These are phyloP conservation scores for Niebla homalea DNA, from an alignment of 495 filamentous ascomycete species.

Conservation along the genomic window DNA sequence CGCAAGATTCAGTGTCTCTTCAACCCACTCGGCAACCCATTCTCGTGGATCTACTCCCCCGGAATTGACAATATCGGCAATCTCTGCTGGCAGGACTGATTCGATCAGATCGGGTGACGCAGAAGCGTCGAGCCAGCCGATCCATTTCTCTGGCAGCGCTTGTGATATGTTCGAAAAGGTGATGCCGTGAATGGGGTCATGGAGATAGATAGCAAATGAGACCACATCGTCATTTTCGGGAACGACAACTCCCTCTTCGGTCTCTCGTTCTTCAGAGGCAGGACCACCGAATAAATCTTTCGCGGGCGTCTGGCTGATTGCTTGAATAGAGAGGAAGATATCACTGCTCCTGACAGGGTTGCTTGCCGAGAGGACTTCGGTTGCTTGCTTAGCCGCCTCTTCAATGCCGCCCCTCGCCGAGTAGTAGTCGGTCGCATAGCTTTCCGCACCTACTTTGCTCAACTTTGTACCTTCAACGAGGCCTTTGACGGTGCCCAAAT, in stretches of 20 bases:
- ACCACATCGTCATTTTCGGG: constrained; percentile 35
- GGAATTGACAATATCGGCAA: constrained; percentile 70
- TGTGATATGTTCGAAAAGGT: constrained; percentile 77
- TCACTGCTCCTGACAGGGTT: constrained; percentile 88
- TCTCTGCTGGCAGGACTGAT: constrained; percentile 59
- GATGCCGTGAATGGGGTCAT: constrained; percentile 88
- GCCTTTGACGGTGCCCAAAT: constrained; percentile 67
- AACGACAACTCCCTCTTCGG: constrained; percentile 38
- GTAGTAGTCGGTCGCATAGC: constrained; percentile 74
- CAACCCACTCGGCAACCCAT: constrained; percentile 95
- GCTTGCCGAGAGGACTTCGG: constrained; percentile 57
- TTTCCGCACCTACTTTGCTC: constrained; percentile 72
- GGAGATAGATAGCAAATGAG: constrained; percentile 80
- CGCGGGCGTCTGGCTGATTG: constrained; percentile 50
- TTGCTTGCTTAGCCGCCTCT: constrained; percentile 61
- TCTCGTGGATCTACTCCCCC: constrained; percentile 91
- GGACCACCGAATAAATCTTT: constrained; percentile 53
- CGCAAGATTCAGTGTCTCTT: constrained; percentile 69
- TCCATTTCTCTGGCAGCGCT: constrained; percentile 71
- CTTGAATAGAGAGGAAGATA: constrained; percentile 89
- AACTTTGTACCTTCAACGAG: constrained; percentile 81
- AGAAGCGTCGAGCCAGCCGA: constrained; percentile 79
- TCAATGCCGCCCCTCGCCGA: constrained; percentile 63
- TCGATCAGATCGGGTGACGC: constrained; percentile 22
- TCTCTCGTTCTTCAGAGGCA: constrained; percentile 38